Percentiles rank a stretch among this genome's conserved stretches.
These are phyloP conservation scores for Fusarium gaditjirri DNA, from an alignment of 2,329 filamentous ascomycete genomes.

Conservation along the genomic window DNA sequence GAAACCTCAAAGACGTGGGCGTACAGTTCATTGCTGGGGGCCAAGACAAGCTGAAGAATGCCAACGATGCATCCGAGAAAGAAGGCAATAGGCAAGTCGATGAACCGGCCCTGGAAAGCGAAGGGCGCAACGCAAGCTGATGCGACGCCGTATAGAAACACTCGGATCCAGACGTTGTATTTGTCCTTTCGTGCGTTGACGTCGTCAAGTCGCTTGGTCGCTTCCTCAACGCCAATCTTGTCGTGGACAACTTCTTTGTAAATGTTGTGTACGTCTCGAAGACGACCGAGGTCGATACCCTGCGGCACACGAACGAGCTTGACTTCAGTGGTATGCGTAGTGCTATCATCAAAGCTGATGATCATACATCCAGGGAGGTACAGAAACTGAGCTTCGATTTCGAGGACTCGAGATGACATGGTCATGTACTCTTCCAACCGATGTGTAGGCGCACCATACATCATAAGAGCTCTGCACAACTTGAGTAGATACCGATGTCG, in stretches of 20 bases:
- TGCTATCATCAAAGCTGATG: conserved; percentile 83
- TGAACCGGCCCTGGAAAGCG: conserved; percentile 78
- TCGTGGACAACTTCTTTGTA: conserved; percentile 88
- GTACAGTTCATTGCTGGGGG: conserved; percentile 78
- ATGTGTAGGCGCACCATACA: conserved; percentile 90
- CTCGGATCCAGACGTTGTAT: conserved; percentile 63
- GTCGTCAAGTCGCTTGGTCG: conserved; percentile 68
- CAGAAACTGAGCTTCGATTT: conserved; percentile 88
- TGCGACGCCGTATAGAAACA: conserved; percentile 79
- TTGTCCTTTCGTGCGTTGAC: conserved; percentile 60
- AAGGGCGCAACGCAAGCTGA: conserved; percentile 82
- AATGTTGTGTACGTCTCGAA: conserved; percentile 78
- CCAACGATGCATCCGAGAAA: conserved; percentile 79
- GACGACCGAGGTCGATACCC: conserved; percentile 77
- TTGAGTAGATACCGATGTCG: conserved; percentile 86
- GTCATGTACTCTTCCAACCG: conserved; percentile 91
- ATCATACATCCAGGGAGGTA: conserved; percentile 96
- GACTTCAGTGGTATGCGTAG: conserved; percentile 81
- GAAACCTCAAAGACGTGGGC: conserved; percentile 63
- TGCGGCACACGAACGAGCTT: conserved; percentile 76
- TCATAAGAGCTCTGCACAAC: conserved; percentile 87
- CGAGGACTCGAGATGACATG: conserved; percentile 88
- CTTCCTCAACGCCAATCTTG: conserved; percentile 76
- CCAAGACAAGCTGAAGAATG: conserved; percentile 77
- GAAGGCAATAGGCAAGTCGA: conserved; percentile 83